These are phyloP conservation scores for Penicillium sp. DNA, from an alignment of 2,329 filamentous ascomycete genomes.

Conservation along the genomic window DNA sequence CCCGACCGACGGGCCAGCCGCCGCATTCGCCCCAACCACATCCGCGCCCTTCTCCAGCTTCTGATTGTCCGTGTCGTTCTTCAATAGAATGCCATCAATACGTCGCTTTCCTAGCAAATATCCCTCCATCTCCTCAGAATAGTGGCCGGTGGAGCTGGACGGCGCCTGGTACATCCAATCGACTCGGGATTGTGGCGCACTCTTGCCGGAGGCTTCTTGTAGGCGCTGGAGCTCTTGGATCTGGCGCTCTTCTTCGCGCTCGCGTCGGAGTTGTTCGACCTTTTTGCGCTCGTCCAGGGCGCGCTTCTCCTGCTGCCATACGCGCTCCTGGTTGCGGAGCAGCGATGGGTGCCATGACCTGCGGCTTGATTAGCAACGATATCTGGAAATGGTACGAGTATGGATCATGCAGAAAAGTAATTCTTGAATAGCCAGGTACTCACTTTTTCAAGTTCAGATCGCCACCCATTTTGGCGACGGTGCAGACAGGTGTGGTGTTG, in stretches of 20 bases:
- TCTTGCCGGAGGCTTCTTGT: conserved; percentile 84
- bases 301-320: conserved; percentile 89
- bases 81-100: conserved; percentile 77
- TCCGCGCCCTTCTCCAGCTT: conserved; percentile 72
- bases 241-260: conserved; percentile 89
- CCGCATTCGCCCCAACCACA: conserved; percentile 24
- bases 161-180: conserved; percentile 99
- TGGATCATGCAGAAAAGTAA: too few species aligned
- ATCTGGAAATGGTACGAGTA: too few species aligned
- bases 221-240: conserved; percentile 89
- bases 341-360: conserved; percentile 89
- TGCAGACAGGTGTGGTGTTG: conserved; percentile 18
- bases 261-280: conserved; percentile 86
- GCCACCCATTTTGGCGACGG: conserved; percentile 71
- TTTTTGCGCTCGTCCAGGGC: conserved; percentile 93
- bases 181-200: conserved; percentile 77
- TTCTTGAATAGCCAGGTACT: conserved; percentile 3
- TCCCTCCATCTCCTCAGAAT: conserved; percentile 83
- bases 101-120: conserved; percentile 90
- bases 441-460: conserved; percentile 92
- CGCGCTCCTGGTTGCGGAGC: conserved; percentile 84
- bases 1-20: conserved; percentile 59
- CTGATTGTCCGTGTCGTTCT: conserved; percentile 73
- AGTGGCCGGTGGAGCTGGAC: conserved; percentile 70
- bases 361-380: conserved; percentile 23